Evolutionary conservation across 306 rosid species (phyloP).

Genomic region (Citrullus mucosospermus): DNA sequence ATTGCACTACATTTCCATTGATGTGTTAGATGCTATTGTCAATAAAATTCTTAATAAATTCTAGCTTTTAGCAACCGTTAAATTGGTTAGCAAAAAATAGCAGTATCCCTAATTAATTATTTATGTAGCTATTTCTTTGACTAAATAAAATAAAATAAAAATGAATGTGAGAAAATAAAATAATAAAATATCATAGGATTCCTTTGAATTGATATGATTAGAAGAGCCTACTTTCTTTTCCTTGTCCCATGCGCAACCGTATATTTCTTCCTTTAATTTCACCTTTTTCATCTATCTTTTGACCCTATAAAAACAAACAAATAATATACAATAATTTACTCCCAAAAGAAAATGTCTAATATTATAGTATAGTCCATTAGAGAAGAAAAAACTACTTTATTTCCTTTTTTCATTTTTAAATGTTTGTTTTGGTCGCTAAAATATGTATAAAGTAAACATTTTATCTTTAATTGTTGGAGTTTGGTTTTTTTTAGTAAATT

Average conservation of each 20-base stretch:
- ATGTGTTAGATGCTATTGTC: background rate
- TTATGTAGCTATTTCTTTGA: background rate
- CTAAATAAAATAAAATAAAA: background rate
- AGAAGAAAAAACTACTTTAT: background rate
- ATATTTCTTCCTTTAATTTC: background rate
- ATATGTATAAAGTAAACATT: background rate
- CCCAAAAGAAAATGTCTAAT: background rate
- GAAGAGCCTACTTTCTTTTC: background rate
- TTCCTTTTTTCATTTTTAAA: background rate
- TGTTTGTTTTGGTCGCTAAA: background rate
- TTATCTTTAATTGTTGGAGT: background rate
- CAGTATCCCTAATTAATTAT: background rate
- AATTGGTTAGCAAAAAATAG: background rate
- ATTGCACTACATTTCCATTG: background rate
- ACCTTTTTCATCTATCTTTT: background rate
- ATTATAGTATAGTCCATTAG: background rate
- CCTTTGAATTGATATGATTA: background rate
- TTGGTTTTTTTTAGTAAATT: background rate
- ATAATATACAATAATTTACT: background rate
- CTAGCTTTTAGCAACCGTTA: background rate
- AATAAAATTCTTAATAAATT: background rate
- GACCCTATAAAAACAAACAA: background rate
- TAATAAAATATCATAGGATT: background rate
- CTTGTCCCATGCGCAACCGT: conserved; percentile 1
- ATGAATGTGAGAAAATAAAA: background rate